Evolutionary conservation across 192 early-diverging fungal species (phyloP), one percentile per base, ranked within the genome.

Genomic region (Ambispora gerdemannii): DNA sequence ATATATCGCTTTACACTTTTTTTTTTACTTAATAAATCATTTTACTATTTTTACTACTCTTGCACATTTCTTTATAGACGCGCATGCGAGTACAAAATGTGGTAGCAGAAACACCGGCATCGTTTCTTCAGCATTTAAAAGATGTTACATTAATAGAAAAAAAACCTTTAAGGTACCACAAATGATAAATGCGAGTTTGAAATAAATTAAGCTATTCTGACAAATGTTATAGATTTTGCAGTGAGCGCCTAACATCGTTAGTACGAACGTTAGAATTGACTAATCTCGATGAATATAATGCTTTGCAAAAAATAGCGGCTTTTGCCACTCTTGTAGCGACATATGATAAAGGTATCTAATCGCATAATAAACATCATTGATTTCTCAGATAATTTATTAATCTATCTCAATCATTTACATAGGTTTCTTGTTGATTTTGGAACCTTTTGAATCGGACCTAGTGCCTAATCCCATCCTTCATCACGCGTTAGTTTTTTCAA

Each of bases 261-360:
- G 87, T 97, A 55, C 84, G 94, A 33, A 98, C 96, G 0, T 83
- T 99, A 31, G 95, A 99, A 72, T 76, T 99, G 0, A 90, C 91
- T 10, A 91, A 99, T 78, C 77, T 99, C n/a, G 88, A 91, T 59
- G 91, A 97, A 43, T 92, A 86, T 60, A 83, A 87, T 15, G 84
- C 93, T 22, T 74, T 99, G 61, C 87, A 90, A 49, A 90, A 84
- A 72, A 90, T 99, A 19, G 95, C 98, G 0, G 82, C 82, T 0
- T 95, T 99, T 83, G 98, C 96, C 1, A 99, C 98, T 4, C 79
- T 99, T 22, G 91, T 95, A 49, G 84, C 96, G 0, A 98, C 96
- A 1, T 99, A 99, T 75, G 91, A 95, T 70, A 93, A 93, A 67
- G 96, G 86, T 83, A 77, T n/a, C n/a, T n/a, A n/a, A n/a, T n/a